A percentile compares a stretch with the other conserved stretches of the same genome.
Conservation (phyloP, 1,139 yeast genomes). For the Yamadazyma trypodendri region DNA sequence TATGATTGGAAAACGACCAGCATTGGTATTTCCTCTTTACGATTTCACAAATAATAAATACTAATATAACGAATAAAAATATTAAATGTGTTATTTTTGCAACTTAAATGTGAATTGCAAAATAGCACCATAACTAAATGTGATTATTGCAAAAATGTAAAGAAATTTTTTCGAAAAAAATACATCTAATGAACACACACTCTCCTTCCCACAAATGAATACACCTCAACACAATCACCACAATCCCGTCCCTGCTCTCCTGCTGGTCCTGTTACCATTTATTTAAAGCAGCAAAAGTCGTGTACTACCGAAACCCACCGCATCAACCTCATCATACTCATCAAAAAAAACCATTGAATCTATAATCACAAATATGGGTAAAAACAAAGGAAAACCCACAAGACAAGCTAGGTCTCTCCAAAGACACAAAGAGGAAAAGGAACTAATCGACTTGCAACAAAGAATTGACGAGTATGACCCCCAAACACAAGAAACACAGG, state of each 20-base stretch:
- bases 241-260: no score
- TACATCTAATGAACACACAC: not conserved
- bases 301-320: not conserved
- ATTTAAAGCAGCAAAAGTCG: not conserved
- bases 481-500: slow-evolving; percentile 24
- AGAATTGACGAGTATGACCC: slow-evolving; percentile 53
- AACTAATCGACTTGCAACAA: slow-evolving; percentile 43
- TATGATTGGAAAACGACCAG: no score
- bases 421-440: slow-evolving; percentile 43
- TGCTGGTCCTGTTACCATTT: no score
- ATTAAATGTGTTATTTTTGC: no score
- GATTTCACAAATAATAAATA: no score
- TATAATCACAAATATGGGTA: slow-evolving; percentile 8
- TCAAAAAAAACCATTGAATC: not conserved
- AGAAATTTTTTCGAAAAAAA: no score
- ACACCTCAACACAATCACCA: no score
- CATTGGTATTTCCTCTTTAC: no score
- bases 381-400: slow-evolving; percentile 8
- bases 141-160: no score
- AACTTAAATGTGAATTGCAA: no score
- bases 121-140: no score
- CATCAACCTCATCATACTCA: slow-evolving; percentile 3
- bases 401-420: slow-evolving; percentile 18
- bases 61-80: not conserved
- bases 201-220: not conserved